Percentiles rank a stretch among this genome's conserved stretches.
phyloP scores from a whole-genome alignment of 805 yeast genomes.

The Candida glaebosa region DNA sequence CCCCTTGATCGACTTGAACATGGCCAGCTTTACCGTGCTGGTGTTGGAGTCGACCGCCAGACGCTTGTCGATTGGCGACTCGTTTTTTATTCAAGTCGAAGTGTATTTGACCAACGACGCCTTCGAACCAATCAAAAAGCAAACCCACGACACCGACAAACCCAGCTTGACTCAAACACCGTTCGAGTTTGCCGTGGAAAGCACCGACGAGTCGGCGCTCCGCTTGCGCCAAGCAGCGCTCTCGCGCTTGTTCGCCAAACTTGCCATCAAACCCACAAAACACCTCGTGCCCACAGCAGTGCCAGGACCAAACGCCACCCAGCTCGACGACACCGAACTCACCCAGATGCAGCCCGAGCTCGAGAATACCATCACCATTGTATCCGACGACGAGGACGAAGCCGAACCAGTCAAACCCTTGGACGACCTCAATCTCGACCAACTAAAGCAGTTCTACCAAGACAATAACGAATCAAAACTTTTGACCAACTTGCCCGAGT shows the following conservation, averaged over 20 bases:
- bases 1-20: slow-evolving; percentile 56
- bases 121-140: slow-evolving; percentile 19
- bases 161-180: neutral
- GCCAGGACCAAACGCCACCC: slow-evolving; percentile 7
- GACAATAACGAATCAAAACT: slow-evolving; percentile 65
- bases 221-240: slow-evolving; percentile 56
- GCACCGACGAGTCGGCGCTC: slow-evolving; percentile 48
- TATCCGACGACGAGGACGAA: slow-evolving; percentile 28
- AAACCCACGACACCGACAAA: slow-evolving; percentile 9
- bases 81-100: slow-evolving; percentile 66
- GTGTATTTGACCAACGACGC: slow-evolving; percentile 49
- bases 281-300: slow-evolving; percentile 5
- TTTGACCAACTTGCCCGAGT: slow-evolving; percentile 56
- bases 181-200: slow-evolving; percentile 40
- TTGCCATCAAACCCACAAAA: slow-evolving; percentile 32
- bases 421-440: slow-evolving; percentile 60
- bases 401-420: slow-evolving; percentile 6
- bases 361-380: slow-evolving; percentile 1
- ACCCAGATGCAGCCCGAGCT: neutral
- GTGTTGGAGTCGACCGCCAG: slow-evolving; percentile 54
- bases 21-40: slow-evolving; percentile 53
- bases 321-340: slow-evolving; percentile 3
- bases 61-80: slow-evolving; percentile 69
- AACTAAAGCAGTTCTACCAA: slow-evolving; percentile 69
- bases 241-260: slow-evolving; percentile 49